Evolutionary conservation across 495 filamentous ascomycete genomes (phyloP).

Genomic region (Thermothielavioides terrestris): DNA sequence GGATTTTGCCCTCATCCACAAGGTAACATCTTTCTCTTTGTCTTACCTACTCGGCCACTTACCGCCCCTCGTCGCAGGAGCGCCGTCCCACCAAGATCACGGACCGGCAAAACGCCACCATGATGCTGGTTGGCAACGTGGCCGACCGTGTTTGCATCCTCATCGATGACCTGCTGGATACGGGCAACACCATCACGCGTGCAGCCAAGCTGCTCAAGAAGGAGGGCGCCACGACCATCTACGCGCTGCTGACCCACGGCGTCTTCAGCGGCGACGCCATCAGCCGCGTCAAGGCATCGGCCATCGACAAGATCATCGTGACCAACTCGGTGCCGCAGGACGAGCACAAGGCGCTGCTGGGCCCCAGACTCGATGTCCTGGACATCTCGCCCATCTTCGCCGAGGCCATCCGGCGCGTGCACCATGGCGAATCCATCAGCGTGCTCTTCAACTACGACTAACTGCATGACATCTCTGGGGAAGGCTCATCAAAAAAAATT

Average conservation of each 20-base stretch:
- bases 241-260: constrained; percentile 88
- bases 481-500: constrained; percentile 11
- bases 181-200: constrained; percentile 92
- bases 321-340: constrained; percentile 91
- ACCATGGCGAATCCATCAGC: constrained; percentile 97
- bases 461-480: constrained; percentile 17
- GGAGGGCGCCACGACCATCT: constrained; percentile 80
- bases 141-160: constrained; percentile 75
- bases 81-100: constrained; percentile 89
- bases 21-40: constrained; percentile 53
- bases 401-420: constrained; percentile 93
- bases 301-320: constrained; percentile 83
- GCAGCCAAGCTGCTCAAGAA: constrained; percentile 94
- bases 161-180: constrained; percentile 91
- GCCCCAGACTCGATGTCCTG: constrained; percentile 82
- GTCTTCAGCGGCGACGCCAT: constrained; percentile 93
- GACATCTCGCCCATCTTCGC: constrained; percentile 91
- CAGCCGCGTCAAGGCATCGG: constrained; percentile 83
- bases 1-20: constrained; percentile 95
- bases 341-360: constrained; percentile 56
- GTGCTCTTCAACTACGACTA: constrained; percentile 90
- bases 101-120: constrained; percentile 91
- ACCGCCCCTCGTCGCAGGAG: constrained; percentile 51
- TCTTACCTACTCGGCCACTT: constrained; percentile 10
- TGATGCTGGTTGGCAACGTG: constrained; percentile 97